These are phyloP conservation scores for Starmerella roubikii DNA, from an alignment of 805 yeast genomes.

Conservation along the genomic window DNA sequence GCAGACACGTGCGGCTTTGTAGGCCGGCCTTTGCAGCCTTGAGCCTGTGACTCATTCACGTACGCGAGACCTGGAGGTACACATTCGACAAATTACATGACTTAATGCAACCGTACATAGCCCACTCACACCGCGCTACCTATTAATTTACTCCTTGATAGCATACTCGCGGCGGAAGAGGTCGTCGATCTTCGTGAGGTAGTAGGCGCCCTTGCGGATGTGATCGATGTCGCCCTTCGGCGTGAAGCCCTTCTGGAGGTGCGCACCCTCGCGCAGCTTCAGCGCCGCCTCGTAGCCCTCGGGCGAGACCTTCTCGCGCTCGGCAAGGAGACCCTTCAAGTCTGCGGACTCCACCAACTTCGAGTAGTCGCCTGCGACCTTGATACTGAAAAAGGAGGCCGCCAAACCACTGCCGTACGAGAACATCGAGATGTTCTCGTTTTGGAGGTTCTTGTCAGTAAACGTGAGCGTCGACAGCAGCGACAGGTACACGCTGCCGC, in stretches of 20 bases:
- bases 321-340: slow-evolving; percentile 50
- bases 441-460: slow-evolving; percentile 60
- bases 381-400: slow-evolving; percentile 68
- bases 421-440: slow-evolving; percentile 63
- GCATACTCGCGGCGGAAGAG: slow-evolving; percentile 73
- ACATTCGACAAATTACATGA: too few relatives aligned
- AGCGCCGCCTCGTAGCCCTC: slow-evolving; percentile 69
- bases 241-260: slow-evolving; percentile 60
- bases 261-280: slow-evolving; percentile 77
- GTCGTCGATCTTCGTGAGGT: slow-evolving; percentile 72
- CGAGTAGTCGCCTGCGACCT: slow-evolving; percentile 68
- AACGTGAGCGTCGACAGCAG: slow-evolving; percentile 67
- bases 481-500: slow-evolving; percentile 84
- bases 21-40: too few relatives aligned
- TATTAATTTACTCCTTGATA: too few relatives aligned
- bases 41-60: too few relatives aligned
- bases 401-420: slow-evolving; percentile 99
- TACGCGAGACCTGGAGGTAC: too few relatives aligned
- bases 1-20: too few relatives aligned
- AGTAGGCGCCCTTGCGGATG: slow-evolving; percentile 65
- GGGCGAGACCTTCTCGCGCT: slow-evolving; percentile 59
- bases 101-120: too few relatives aligned
- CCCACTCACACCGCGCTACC: too few relatives aligned
- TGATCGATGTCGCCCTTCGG: slow-evolving; percentile 71
- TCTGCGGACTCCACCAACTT: slow-evolving; percentile 36